Percentiles rank a stretch among this genome's conserved stretches.
Conservation (phyloP, 441 rosid species). For the Erodium texanum region DNA sequence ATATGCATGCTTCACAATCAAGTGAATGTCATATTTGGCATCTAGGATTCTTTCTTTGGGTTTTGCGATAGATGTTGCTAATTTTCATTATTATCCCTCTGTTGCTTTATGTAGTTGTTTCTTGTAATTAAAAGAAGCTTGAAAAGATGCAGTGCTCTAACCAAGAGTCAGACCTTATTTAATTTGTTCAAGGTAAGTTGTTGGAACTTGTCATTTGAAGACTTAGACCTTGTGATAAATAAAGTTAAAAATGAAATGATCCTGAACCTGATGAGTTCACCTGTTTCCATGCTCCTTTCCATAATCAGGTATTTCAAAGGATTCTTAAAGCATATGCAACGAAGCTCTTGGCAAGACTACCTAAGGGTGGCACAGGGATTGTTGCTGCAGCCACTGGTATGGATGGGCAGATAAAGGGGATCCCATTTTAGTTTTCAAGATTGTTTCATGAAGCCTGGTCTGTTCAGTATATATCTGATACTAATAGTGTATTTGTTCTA, state of each 20-base stretch:
- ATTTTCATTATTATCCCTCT: background rate
- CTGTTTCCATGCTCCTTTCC: slow-evolving; percentile 8
- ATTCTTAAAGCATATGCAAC: slow-evolving; percentile 87
- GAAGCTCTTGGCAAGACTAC: slow-evolving; percentile 79
- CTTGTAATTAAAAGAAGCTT: slow-evolving; percentile 91
- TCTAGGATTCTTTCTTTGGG: too few species aligned
- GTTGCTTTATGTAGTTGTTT: slow-evolving; percentile 50
- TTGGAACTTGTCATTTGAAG: slow-evolving; percentile 6
- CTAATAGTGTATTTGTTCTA: slow-evolving; percentile 21
- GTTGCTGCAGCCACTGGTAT: slow-evolving; percentile 99
- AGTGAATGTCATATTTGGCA: background rate
- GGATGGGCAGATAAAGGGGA: slow-evolving; percentile 96
- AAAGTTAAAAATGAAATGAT: background rate
- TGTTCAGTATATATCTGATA: slow-evolving; percentile 10
- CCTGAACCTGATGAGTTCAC: slow-evolving; percentile 10
- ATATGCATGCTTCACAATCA: background rate
- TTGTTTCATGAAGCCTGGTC: slow-evolving; percentile 4
- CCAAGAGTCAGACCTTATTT: slow-evolving; percentile 77
- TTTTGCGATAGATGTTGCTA: background rate
- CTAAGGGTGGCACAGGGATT: slow-evolving; percentile 91
- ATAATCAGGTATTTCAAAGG: slow-evolving; percentile 82
- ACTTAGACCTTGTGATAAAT: slow-evolving; percentile 6
- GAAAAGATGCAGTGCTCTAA: slow-evolving; percentile 88
- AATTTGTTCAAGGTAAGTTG: slow-evolving; percentile 79
- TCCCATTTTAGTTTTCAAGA: slow-evolving; percentile 1